Evolutionary conservation across 805 yeast genomes (phyloP), one percentile per base, ranked within the genome.

Genomic region (Starmerella stellata): DNA sequence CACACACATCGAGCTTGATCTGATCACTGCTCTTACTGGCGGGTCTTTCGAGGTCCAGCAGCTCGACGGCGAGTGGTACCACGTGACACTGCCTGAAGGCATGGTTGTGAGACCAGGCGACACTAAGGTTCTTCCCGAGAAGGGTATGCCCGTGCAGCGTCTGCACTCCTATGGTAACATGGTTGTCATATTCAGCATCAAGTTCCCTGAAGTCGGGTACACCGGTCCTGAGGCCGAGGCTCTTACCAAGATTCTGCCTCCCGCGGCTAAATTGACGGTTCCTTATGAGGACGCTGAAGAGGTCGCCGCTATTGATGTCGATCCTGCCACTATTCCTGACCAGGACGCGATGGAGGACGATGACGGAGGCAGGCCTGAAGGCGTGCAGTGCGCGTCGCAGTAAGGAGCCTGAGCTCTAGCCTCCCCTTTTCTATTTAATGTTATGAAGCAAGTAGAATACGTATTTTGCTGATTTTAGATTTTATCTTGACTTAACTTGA

Each of bases 121-220:
- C 31, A 65, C 75, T 52, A 85, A 82, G 63, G 82, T 82, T 39
- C 64, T 90, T 46, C 82, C 78, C 51, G 81, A 75, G 53, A 85
- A 87, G 62, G 99, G 99, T 74, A 90, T 90, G 98, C 99, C 98
- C 49, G 65, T 87, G 48, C 76, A 69, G 63, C 75, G 90, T 63
- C 76, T 71, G 57, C 93, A 93, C 58, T 81, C 83, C 46, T 68
- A 59, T 53, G 99, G 99, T 62, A 74, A 82, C 64, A 69, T 90
- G 64, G 73, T 80, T 53, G 64, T 90, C 51, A 76, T 79, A 57
- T 90, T 90, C 63, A 74, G 73, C 48, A 70, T 90, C 53, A 82
- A 78, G 57, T 90, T 90, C 81, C 99, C 99, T 48, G 56, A 58
- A 38, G 61, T 67, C 38, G 69, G 75, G 55, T 82, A 80, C 57